phyloP scores from a whole-genome alignment of 1,139 yeast genomes.

The Hemisphaericaspora xylofermentans region DNA sequence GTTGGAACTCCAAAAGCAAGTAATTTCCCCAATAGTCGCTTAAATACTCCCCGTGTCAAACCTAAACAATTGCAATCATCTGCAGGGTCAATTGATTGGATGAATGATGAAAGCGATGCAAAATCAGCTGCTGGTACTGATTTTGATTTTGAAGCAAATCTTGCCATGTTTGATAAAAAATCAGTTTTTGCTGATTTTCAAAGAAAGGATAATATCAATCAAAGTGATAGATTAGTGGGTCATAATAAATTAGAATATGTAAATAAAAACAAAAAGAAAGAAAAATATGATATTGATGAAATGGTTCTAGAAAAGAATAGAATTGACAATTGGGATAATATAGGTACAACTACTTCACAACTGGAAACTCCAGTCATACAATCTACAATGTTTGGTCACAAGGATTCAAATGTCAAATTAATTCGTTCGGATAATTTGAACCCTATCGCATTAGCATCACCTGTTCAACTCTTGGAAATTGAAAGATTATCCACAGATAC shows the following conservation, averaged over 20 bases:
- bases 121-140: conserved; percentile 47
- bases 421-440: conserved; percentile 23
- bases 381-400: conserved; percentile 5
- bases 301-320: conserved; percentile 60
- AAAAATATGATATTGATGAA: conserved; percentile 66
- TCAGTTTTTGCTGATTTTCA: conserved; percentile 78
- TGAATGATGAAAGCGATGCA: background rate
- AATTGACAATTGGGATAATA: conserved; percentile 57
- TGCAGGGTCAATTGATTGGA: background rate
- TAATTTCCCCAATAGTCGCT: background rate
- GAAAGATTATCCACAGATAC: conserved; percentile 59
- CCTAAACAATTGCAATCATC: background rate
- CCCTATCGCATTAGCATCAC: conserved; percentile 64
- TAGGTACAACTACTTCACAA: conserved; percentile 23
- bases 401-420: conserved; percentile 17
- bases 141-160: conserved; percentile 83
- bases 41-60: background rate
- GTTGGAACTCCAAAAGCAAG: conserved; percentile 8
- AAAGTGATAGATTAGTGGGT: conserved; percentile 68
- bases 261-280: conserved; percentile 32
- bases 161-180: conserved; percentile 79
- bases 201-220: conserved; percentile 58
- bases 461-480: conserved; percentile 79
- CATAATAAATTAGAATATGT: conserved; percentile 55
- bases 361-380: conserved; percentile 7